phyloP scores from a whole-genome alignment of 2,329 filamentous ascomycete species.

The Microthyrium microscopicum region DNA sequence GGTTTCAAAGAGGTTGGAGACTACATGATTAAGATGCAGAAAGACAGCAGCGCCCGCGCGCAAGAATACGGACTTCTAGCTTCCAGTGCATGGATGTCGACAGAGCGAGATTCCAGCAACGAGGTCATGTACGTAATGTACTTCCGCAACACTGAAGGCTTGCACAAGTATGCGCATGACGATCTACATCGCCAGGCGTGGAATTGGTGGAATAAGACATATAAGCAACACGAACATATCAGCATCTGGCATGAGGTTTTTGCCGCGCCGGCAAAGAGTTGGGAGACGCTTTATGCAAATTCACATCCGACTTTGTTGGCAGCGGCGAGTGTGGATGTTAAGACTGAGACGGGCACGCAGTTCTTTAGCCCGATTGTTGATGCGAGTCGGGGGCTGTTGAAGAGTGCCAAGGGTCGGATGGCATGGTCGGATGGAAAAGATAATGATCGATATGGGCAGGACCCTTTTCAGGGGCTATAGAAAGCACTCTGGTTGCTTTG shows the following conservation, averaged over 20 bases:
- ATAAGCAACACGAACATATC: constrained; percentile 23
- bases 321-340: constrained; percentile 8
- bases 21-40: constrained; percentile 25
- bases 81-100: constrained; percentile 24
- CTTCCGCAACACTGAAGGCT: constrained; percentile 31
- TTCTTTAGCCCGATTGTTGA: constrained; percentile 19
- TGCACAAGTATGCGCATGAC: constrained; percentile 37
- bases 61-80: constrained; percentile 33
- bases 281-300: constrained; percentile 36
- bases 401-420: constrained; percentile 18
- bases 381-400: constrained; percentile 18
- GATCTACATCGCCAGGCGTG: constrained; percentile 31
- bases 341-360: constrained; percentile 7
- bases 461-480: no score
- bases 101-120: constrained; percentile 25
- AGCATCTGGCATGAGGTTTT: constrained; percentile 41
- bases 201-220: constrained; percentile 30
- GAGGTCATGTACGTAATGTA: constrained; percentile 31
- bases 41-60: constrained; percentile 17
- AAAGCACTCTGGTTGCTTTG: no score
- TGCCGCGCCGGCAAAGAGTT: constrained; percentile 25
- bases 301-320: constrained; percentile 19
- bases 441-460: constrained; percentile 1
- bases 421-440: constrained; percentile 6
- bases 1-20: constrained; percentile 24